Conservation (phyloP, 768 basidiomycete species). For the Tricholoma sp. region DNA sequence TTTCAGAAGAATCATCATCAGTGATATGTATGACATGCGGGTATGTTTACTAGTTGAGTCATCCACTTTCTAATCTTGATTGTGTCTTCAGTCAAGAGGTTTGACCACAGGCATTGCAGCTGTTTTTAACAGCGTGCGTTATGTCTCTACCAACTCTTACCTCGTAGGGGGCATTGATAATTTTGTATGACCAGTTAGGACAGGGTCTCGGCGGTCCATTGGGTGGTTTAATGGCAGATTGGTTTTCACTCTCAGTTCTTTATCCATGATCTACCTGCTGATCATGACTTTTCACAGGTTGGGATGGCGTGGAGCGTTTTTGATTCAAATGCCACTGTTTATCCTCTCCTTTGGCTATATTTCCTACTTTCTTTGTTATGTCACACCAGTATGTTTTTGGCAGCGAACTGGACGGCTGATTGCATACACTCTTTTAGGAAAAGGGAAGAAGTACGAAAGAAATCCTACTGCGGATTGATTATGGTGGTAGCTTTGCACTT, state of each 20-base stretch:
- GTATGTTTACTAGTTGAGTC: conserved; percentile 31
- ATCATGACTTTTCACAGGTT: conserved; percentile 32
- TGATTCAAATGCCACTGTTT: conserved; percentile 69
- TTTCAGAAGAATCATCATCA: conserved; percentile 56
- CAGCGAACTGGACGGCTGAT: not conserved
- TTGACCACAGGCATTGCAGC: conserved; percentile 65
- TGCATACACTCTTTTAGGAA: conserved; percentile 35
- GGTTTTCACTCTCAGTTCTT: conserved; percentile 26
- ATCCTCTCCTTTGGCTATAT: conserved; percentile 53
- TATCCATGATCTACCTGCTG: no score
- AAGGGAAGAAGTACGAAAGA: conserved; percentile 57
- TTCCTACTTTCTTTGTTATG: conserved; percentile 53
- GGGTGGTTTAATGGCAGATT: conserved; percentile 65
- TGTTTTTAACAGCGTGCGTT: conserved; percentile 67
- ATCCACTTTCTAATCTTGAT: not conserved
- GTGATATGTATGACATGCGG: conserved; percentile 74
- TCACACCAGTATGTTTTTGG: conserved; percentile 47
- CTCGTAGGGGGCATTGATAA: not conserved
- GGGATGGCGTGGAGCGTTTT: conserved; percentile 80
- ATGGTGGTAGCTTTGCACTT: conserved; percentile 60
- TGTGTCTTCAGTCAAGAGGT: conserved; percentile 50
- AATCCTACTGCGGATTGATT: conserved; percentile 72
- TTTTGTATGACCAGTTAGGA: conserved; percentile 45
- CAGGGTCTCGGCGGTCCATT: conserved; percentile 73
- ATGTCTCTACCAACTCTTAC: not conserved